Conservation (phyloP, 805 yeast genomes). For the Kazachstania martiniae region DNA sequence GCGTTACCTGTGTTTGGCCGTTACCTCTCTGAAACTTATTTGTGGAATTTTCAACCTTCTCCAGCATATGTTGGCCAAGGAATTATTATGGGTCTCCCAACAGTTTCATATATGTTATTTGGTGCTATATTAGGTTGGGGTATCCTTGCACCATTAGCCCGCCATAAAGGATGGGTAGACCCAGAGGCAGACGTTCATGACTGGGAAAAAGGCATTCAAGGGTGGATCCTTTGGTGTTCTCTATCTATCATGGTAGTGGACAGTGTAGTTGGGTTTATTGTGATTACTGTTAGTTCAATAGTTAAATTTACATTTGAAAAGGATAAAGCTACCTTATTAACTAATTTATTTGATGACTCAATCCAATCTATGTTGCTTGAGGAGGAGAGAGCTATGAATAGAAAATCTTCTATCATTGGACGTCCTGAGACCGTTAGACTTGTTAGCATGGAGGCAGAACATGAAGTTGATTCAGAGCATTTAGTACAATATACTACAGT, state of each 20-base stretch:
- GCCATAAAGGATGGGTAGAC: constrained; percentile 70
- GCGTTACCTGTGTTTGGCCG: constrained; percentile 69
- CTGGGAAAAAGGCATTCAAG: constrained; percentile 91
- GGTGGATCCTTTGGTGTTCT: constrained; percentile 95
- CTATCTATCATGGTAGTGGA: constrained; percentile 91
- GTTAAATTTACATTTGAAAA: constrained; percentile 16
- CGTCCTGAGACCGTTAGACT: constrained; percentile 21
- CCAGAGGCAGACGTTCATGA: constrained; percentile 65
- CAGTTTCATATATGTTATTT: constrained; percentile 81
- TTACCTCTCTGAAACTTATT: constrained; percentile 46
- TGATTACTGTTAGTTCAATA: constrained; percentile 41
- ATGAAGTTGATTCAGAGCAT: constrained; percentile 34
- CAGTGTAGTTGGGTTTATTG: constrained; percentile 68
- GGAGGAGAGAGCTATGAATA: constrained; percentile 23
- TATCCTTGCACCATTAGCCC: constrained; percentile 71
- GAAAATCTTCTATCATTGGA: constrained; percentile 6
- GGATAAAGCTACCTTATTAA: constrained; percentile 16
- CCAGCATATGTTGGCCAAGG: constrained; percentile 98
- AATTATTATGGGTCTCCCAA: constrained; percentile 90
- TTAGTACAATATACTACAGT: constrained; percentile 43
- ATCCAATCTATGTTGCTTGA: constrained; percentile 25
- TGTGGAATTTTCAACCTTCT: constrained; percentile 89
- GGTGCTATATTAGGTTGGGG: constrained; percentile 93
- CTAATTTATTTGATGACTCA: constrained; percentile 21
- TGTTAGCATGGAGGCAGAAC: constrained; percentile 24